Percentiles rank a stretch among this genome's conserved stretches.
phyloP scores from a whole-genome alignment of 2,329 filamentous ascomycete species.

The Sphaerulina vaccinii region DNA sequence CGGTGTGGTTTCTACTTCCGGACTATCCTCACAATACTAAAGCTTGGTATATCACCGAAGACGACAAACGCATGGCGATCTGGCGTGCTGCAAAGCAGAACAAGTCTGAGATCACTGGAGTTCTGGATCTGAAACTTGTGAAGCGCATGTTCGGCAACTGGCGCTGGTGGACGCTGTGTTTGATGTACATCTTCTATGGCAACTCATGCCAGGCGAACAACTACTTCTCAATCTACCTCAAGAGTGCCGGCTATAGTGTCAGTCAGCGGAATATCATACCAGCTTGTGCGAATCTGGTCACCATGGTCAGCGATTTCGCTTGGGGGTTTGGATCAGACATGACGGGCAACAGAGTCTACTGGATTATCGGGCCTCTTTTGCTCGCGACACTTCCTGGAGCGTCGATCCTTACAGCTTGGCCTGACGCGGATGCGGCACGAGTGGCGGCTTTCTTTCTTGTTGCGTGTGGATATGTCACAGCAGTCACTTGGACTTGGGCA shows the following conservation, averaged over 20 bases:
- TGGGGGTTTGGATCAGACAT: too few relatives aligned
- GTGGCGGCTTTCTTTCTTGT: too few relatives aligned
- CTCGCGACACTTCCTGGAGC: too few relatives aligned
- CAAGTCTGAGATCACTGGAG: conserved; percentile 6
- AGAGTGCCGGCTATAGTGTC: conserved; percentile 7
- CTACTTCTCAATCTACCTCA: conserved; percentile 9
- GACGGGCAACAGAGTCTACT: too few relatives aligned
- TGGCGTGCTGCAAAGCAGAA: conserved; percentile 10
- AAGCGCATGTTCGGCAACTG: conserved; percentile 14
- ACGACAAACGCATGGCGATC: conserved; percentile 13
- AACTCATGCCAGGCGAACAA: conserved; percentile 3
- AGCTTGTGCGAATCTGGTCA: too few relatives aligned
- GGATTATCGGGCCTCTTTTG: too few relatives aligned
- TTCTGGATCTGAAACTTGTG: conserved; percentile 8
- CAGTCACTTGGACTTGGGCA: too few relatives aligned
- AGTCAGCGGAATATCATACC: too few relatives aligned
- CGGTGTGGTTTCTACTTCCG: conserved; percentile 57
- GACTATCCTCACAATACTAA: conserved; percentile 27
- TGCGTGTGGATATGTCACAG: too few relatives aligned
- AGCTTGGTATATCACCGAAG: conserved; percentile 11
- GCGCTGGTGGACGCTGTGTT: conserved; percentile 21
- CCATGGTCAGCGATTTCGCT: too few relatives aligned
- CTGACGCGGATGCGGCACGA: too few relatives aligned
- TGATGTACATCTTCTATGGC: conserved; percentile 5
- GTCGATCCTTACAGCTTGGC: too few relatives aligned